Base-by-base conservation (phyloP, 2,329 filamentous ascomycete genomes). In the Pseudogymnoascus sp. region DNA sequence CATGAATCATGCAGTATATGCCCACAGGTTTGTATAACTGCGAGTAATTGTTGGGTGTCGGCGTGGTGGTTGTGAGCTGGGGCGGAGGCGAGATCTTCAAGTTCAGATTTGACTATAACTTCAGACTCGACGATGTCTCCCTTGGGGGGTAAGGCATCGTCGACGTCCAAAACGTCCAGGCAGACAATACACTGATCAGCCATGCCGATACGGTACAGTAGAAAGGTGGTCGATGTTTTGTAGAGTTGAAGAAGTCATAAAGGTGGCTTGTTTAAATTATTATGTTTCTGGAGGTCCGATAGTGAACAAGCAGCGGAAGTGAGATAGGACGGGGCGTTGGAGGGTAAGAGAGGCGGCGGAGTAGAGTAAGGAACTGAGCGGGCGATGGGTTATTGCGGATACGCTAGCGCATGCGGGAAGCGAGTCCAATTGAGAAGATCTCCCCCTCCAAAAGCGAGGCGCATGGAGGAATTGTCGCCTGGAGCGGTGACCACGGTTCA, bases 1-100 rank as follows among this genome's bases (percentile, higher is more conserved):
- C 95, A 99, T 61, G 89, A 87, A 78, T 99, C 88, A 78, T 99
- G 95, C 70, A 99, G 82, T 70, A 93, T 84, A 80, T 99, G 96
- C 64, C 91, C 90, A 77, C 95, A 99, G 56, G 91, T 88, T 65
- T 86, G 80, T 60, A 88, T 83, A 63, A 82, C 77, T 42, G 86
- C 85, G 65, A 88, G 80, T 64, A 62, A 59, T 37, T 65, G 65
- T 40, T 68, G 63, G 31, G 66, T 66, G 61, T 64, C 59, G 50
- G 42, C 50, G 50, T 56, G 26, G 46, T 31, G 60, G 66, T 68
- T 61, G 66, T 66, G 62, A 67, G 65, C 65, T 67, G 64, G 63
- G 70, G 62, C 65, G 67, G 61, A 37, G 29, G 50, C 50, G 50
- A 21, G 50, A 56, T 56, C 50, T 29, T 33, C 50, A 56, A 56